A percentile compares a stretch with the other conserved stretches of the same genome.
phyloP scores from a whole-genome alignment of 306 rosid genomes.

The Trifolium repens region DNA sequence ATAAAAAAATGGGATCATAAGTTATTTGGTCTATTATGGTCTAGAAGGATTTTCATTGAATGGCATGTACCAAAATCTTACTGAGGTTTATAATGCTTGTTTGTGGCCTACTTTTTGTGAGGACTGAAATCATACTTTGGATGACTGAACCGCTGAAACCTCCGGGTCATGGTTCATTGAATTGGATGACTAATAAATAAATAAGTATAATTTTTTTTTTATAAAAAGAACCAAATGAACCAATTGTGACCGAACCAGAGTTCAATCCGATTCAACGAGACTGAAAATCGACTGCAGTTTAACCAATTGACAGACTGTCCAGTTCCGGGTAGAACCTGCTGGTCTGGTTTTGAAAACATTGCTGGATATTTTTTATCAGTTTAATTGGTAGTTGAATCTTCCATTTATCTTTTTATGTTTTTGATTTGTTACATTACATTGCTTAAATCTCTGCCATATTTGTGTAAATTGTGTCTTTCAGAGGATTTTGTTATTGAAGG shows the following conservation, averaged over 20 bases:
- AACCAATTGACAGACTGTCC: too few relatives aligned
- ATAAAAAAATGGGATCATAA: neutral
- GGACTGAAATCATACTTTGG: neutral
- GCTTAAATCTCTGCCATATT: neutral
- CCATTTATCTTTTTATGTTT: neutral
- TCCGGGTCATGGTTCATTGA: too few relatives aligned
- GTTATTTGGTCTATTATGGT: constrained; percentile 8
- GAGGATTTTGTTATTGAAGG: neutral
- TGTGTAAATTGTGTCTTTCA: neutral
- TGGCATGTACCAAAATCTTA: constrained; percentile 6
- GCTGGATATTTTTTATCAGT: neutral
- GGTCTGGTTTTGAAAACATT: too few relatives aligned
- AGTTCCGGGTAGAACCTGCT: too few relatives aligned
- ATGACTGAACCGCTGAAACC: too few relatives aligned
- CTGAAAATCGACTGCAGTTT: too few relatives aligned
- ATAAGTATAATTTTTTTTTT: too few relatives aligned
- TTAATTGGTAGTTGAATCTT: constrained; percentile 24
- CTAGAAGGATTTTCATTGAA: neutral
- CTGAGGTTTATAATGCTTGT: neutral
- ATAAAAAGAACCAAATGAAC: too few relatives aligned
- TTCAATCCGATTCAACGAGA: too few relatives aligned
- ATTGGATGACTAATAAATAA: too few relatives aligned
- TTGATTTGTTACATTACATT: constrained; percentile 4
- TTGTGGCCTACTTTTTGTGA: neutral
- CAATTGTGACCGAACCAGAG: too few relatives aligned